Base-by-base conservation (phyloP, 352 stramenopile genomes). In the Pythium dissimile region DNA sequence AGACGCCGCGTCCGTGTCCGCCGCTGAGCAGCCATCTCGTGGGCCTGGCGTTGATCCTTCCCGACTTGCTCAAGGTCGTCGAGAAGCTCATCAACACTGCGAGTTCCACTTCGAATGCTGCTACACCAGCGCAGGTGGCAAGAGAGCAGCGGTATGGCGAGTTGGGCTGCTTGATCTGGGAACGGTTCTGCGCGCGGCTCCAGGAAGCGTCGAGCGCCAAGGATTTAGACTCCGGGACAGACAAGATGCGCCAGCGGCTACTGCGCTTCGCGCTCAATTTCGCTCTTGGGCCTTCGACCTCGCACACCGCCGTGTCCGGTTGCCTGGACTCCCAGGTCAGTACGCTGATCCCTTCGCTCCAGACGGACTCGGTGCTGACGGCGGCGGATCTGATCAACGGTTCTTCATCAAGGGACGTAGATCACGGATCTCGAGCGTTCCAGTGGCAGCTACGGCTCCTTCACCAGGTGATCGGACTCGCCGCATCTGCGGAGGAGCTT, bases 221-320 rank as follows among this genome's bases (percentile, higher is more conserved):
- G 1, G 47, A 23, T 27, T 32, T 32, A 39, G 43, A 44, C 15
- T 41, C 35, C 8, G 45, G 20, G 10, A 48, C 31, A 5, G 53
- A 71, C 32, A 77, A 74, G 21, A 66, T 86, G 46, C 52, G 53
- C 12, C 59, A 77, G 26, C 80, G 77, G 16, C 62, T 86, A 2
- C 35, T 76, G 18, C 64, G 77, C 0, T 56, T 86, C 26, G 73
- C 59, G 30, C 71, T 87, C 30, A 73, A 87, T 43, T 86, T 86
- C 62, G 64, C 71, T 10, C 75, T 87, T 41, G 80, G 71, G 24
- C 60, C 78, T 27, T 50, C 55, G 12, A 7, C 38, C 6, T 57
- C 56, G 26, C 44, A 56, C 27, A 37, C n/a, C 3, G 30, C 52
- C 0, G 20, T 43, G 13, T 9, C 27, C 16, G 43, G 58, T 9